A percentile compares a stretch with the other conserved stretches of the same genome.
Conservation (phyloP, 163 green algal genomes). For the Smithsoniella earleae region DNA sequence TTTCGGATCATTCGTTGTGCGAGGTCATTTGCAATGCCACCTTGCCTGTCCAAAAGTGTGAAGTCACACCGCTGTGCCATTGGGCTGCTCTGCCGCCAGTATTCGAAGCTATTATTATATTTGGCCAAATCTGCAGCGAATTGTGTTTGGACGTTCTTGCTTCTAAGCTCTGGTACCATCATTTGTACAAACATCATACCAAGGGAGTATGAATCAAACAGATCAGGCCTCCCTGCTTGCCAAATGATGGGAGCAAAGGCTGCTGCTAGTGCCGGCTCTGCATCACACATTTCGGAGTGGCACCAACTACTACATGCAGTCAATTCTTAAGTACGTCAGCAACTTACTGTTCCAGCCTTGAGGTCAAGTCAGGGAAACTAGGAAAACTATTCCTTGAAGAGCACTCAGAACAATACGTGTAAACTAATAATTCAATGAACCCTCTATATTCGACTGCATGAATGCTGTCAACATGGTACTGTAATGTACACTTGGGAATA, state of each 20-base stretch:
- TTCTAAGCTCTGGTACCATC: slow-evolving; percentile 53
- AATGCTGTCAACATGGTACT: no score
- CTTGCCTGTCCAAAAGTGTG: slow-evolving; percentile 65
- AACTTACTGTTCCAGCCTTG: no score
- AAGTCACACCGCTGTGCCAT: slow-evolving; percentile 64
- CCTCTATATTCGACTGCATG: no score
- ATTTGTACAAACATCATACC: slow-evolving; percentile 57
- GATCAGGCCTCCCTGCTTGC: slow-evolving; percentile 68
- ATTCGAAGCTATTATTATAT: slow-evolving; percentile 32
- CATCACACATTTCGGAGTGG: slow-evolving; percentile 59
- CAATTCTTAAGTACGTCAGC: no score
- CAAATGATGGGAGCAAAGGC: slow-evolving; percentile 79
- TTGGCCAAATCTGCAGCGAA: slow-evolving; percentile 37
- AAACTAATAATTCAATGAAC: no score
- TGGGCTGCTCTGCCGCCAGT: slow-evolving; percentile 27
- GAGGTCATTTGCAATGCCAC: slow-evolving; percentile 77
- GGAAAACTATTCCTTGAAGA: no score
- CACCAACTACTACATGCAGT: no score
- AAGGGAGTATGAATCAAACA: slow-evolving; percentile 85
- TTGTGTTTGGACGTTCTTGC: slow-evolving; percentile 31
- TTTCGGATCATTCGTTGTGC: slow-evolving; percentile 65
- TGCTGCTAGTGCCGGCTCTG: slow-evolving; percentile 61
- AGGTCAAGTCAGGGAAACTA: no score
- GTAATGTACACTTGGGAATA: no score
- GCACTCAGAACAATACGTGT: no score